Conservation (phyloP, 148 eudicot species). For the Beta vulgaris region DNA sequence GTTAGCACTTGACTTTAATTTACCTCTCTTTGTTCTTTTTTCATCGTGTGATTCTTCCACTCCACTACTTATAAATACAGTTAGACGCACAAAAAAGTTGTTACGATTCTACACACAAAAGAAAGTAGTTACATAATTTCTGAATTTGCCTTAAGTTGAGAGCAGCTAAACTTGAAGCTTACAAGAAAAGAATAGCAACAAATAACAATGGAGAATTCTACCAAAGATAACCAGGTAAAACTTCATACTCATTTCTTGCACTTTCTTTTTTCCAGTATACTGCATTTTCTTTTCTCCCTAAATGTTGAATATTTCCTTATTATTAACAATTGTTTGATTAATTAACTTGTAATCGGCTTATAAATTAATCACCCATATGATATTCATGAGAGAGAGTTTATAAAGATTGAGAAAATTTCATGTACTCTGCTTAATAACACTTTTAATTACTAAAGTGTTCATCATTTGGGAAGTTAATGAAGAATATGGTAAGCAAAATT, state of each 20-base stretch:
- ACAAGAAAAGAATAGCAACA: too few species aligned
- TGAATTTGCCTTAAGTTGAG: too few species aligned
- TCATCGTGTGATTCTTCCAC: too few species aligned
- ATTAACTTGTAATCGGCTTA: background rate
- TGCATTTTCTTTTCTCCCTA: background rate
- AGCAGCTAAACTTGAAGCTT: too few species aligned
- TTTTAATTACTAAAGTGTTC: background rate
- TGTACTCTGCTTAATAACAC: background rate
- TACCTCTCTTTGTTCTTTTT: too few species aligned
- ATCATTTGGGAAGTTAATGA: too few species aligned
- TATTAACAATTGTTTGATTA: background rate
- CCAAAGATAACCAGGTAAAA: background rate
- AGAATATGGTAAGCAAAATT: background rate
- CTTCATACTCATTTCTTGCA: background rate
- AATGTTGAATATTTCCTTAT: background rate
- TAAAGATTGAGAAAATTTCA: background rate
- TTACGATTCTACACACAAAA: too few species aligned
- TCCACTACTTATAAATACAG: too few species aligned
- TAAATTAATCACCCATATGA: background rate
- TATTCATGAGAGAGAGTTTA: background rate
- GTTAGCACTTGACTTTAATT: too few species aligned
- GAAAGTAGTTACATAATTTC: too few species aligned
- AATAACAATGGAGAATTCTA: conserved; percentile 15
- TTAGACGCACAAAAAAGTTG: too few species aligned
- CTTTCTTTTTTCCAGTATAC: background rate